Percentiles rank a stretch among this genome's conserved stretches.
Evolutionary conservation across 2,329 filamentous ascomycete genomes (phyloP).

Genomic region (Didymella sp.): DNA sequence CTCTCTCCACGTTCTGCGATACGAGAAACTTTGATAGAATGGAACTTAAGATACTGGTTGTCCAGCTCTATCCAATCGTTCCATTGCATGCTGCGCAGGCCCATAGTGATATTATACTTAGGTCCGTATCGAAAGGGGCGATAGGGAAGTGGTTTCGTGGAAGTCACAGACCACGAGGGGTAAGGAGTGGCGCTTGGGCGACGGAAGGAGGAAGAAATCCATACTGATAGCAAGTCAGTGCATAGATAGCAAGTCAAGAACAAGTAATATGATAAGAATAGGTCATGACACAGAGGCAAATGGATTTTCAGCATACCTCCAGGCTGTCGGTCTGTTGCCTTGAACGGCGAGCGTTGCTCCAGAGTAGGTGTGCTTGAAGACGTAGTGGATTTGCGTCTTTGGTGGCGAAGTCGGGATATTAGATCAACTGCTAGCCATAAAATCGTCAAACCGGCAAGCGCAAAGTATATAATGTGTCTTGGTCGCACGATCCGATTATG

Average conservation of each 20-base stretch:
- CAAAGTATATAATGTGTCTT: not conserved
- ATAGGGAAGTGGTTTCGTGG: slow-evolving; percentile 77
- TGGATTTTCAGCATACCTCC: slow-evolving; percentile 53
- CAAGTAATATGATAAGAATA: not conserved
- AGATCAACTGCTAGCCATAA: slow-evolving; percentile 20
- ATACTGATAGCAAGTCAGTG: slow-evolving; percentile 51
- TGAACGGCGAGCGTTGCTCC: slow-evolving; percentile 53
- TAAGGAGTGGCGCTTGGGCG: slow-evolving; percentile 68
- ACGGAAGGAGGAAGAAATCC: slow-evolving; percentile 65
- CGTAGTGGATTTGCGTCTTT: slow-evolving; percentile 15
- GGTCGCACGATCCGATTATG: not conserved
- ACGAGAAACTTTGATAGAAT: slow-evolving; percentile 72
- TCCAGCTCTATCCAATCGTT: slow-evolving; percentile 87
- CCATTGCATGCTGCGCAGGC: slow-evolving; percentile 71
- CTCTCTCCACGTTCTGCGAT: slow-evolving; percentile 71
- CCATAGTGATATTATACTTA: slow-evolving; percentile 79
- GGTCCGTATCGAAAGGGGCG: slow-evolving; percentile 80
- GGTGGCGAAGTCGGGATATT: slow-evolving; percentile 37
- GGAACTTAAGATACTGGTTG: slow-evolving; percentile 76
- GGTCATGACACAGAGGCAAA: not conserved
- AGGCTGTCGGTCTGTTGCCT: slow-evolving; percentile 50
- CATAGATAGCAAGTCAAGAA: not conserved
- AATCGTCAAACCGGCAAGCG: not conserved
- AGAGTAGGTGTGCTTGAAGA: slow-evolving; percentile 52
- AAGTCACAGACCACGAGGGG: slow-evolving; percentile 70